A percentile compares a stretch with the other conserved stretches of the same genome.
These are phyloP conservation scores for Daedalea quercina DNA, from an alignment of 768 basidiomycete species.

Conservation along the genomic window DNA sequence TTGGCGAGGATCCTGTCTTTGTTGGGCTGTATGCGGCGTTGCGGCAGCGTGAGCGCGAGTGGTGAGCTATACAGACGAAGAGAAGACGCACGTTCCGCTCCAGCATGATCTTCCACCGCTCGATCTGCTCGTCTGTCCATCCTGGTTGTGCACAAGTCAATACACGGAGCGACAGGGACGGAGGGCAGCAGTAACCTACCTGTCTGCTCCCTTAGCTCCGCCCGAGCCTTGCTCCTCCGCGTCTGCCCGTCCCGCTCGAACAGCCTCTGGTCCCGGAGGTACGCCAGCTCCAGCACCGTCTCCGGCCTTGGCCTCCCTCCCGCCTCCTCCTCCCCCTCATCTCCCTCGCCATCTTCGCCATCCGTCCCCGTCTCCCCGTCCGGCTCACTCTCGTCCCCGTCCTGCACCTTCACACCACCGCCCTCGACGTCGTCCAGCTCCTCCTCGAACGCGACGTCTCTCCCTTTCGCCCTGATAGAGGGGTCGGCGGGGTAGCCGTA, in stretches of 20 bases:
- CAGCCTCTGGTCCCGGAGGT: conserved; percentile 63
- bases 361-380: conserved; percentile 20
- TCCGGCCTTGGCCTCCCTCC: conserved; percentile 29
- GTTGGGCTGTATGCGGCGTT: conserved; percentile 42
- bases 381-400: conserved; percentile 48
- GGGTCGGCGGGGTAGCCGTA: conserved; percentile 20
- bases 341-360: conserved; percentile 30
- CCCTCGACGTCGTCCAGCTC: conserved; percentile 39
- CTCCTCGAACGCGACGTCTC: conserved; percentile 42
- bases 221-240: conserved; percentile 58
- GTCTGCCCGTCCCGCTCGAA: conserved; percentile 77
- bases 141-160: conserved; percentile 32
- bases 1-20: conserved; percentile 71
- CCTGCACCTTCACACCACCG: conserved; percentile 45
- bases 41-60: too few species aligned
- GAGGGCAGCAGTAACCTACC: conserved; percentile 30
- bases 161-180: not conserved
- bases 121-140: conserved; percentile 80
- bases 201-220: conserved; percentile 61
- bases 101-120: conserved; percentile 89
- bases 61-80: not conserved
- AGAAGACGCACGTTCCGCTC: conserved; percentile 68
- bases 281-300: conserved; percentile 68
- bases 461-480: conserved; percentile 16
- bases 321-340: conserved; percentile 14